phyloP scores from a whole-genome alignment of 352 stramenopile species.

The Phytophthora fragariae region DNA sequence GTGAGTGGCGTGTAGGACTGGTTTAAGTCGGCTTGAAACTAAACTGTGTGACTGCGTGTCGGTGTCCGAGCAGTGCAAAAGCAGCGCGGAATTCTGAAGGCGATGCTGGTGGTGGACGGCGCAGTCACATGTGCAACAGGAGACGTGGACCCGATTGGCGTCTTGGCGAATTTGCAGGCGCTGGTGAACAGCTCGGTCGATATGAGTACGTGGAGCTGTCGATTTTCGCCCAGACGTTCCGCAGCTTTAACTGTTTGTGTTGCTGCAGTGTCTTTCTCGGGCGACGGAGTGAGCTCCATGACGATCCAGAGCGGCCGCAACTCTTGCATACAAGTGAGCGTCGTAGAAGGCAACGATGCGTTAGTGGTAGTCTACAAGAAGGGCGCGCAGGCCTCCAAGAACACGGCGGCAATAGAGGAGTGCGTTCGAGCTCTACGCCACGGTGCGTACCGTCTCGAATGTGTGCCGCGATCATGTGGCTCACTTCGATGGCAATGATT shows the following conservation, averaged over 20 bases:
- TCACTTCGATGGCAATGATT: neutral
- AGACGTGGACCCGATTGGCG: conserved; percentile 91
- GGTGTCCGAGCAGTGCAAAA: conserved; percentile 73
- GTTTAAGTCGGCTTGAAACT: neutral
- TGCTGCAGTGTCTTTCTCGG: conserved; percentile 79
- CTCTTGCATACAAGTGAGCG: conserved; percentile 88
- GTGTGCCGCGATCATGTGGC: neutral
- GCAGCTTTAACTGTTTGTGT: conserved; percentile 11
- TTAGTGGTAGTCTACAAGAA: conserved; percentile 92
- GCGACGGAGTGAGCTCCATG: conserved; percentile 83
- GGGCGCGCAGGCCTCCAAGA: conserved; percentile 62
- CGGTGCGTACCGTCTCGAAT: conserved; percentile 46
- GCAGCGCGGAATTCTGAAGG: conserved; percentile 89
- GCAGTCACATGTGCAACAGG: conserved; percentile 82
- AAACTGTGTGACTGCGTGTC: conserved; percentile 9
- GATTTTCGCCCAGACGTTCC: too few relatives aligned
- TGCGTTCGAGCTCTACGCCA: conserved; percentile 81
- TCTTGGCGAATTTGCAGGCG: conserved; percentile 91
- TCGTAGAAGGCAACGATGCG: conserved; percentile 78
- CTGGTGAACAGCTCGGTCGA: conserved; percentile 87
- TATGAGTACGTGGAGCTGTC: conserved; percentile 67
- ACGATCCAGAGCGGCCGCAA: conserved; percentile 89
- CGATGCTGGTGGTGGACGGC: conserved; percentile 90
- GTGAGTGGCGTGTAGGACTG: conserved; percentile 44
- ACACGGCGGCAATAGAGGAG: conserved; percentile 83